Evolutionary conservation across 495 filamentous ascomycete genomes (phyloP), one percentile per base, ranked within the genome.

Genomic region (Penicillium soppii): DNA sequence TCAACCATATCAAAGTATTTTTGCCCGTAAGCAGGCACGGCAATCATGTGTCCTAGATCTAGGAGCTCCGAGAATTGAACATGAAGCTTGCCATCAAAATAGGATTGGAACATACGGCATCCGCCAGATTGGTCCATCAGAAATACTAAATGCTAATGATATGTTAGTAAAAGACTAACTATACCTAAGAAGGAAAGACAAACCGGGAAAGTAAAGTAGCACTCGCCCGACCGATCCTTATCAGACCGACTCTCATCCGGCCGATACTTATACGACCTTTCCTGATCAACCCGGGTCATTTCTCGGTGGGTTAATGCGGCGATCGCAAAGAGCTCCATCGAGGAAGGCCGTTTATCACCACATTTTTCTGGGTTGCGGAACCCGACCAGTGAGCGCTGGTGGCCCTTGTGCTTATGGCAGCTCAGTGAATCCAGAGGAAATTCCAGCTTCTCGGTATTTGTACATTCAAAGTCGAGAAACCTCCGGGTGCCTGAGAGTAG

Each of bases 151-250:
- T 32, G 26, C 42, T 44, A 32, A 44, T 32, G 42, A 32, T 44
- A 32, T 29, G 12, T 44, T 22, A 44, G 16, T 33, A 44, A 44
- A 32, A 21, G 27, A 21, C 42, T 33, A 30, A 23, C 10, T 9
- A 43, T 30, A 43, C 25, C 25, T 2, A 44, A 44, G 15, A 29
- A 43, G 19, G 17, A 44, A 32, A 30, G 19, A 44, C 42, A 44
- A 44, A 44, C 42, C 19, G 27, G 42, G 42, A 33, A 44, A 32
- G 42, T 44, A 32, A 44, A 44, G 42, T 33, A 44, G 42, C 42
- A 44, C 42, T 33, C 27, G 19, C 32, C 42, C 17, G 13, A 44
- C 42, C 42, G 17, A 44, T 44, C 17, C 26, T 30, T 9, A 30
- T 43, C 1, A 9, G 26, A 41, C n/a, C 39, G 39, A 41, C 20